These are phyloP conservation scores for Fusarium sp. DNA, from an alignment of 2,329 filamentous ascomycete species.

Conservation along the genomic window DNA sequence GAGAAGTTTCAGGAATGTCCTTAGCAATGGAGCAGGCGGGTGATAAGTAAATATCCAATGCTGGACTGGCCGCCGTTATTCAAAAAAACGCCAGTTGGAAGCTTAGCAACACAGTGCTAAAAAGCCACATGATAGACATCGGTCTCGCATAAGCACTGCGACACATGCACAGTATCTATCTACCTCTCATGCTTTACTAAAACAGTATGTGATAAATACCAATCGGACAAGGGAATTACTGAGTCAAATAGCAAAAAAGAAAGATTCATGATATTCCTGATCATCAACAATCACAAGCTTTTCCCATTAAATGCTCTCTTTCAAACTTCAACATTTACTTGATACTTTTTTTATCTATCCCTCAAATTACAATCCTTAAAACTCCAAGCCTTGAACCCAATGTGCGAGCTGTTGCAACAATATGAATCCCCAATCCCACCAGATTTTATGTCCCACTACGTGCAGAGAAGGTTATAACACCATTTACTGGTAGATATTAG, in stretches of 20 bases:
- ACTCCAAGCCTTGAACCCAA: constrained; percentile 45
- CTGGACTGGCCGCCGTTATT: constrained; percentile 17
- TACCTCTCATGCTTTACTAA: neutral
- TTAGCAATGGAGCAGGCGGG: constrained; percentile 6
- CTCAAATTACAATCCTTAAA: constrained; percentile 41
- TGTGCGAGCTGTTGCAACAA: constrained; percentile 29
- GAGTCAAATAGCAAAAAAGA: constrained; percentile 1
- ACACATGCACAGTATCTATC: constrained; percentile 29
- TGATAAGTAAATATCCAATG: constrained; percentile 22
- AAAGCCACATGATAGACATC: neutral
- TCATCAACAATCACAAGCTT: constrained; percentile 2
- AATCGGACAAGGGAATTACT: constrained; percentile 15
- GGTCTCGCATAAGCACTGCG: neutral
- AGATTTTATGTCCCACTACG: constrained; percentile 12
- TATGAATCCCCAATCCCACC: constrained; percentile 18
- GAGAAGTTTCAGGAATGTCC: constrained; percentile 6
- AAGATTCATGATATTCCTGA: neutral
- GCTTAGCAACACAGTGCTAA: constrained; percentile 43
- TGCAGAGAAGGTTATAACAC: neutral
- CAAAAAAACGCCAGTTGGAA: constrained; percentile 47
- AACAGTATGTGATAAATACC: constrained; percentile 29
- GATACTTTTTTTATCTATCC: constrained; percentile 44
- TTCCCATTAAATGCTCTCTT: neutral
- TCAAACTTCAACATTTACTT: constrained; percentile 12
- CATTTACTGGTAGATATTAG: neutral